phyloP scores from a whole-genome alignment of 2,329 filamentous ascomycete genomes.

The Leptographium lundbergii region DNA sequence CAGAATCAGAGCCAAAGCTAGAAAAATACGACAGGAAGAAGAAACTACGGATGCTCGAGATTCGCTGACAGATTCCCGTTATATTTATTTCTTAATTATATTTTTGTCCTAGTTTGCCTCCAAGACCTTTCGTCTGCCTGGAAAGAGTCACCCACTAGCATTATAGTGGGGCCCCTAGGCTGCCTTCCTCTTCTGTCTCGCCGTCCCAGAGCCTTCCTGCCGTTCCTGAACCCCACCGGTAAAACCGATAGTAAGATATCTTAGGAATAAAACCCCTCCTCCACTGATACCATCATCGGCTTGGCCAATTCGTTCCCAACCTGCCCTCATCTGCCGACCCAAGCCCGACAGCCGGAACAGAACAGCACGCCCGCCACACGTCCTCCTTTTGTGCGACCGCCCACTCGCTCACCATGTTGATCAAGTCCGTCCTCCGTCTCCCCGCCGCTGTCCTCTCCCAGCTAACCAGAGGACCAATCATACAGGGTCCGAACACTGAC shows the following conservation, averaged over 20 bases:
- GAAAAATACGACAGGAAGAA: no score
- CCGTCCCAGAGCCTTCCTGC: neutral
- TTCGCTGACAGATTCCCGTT: neutral
- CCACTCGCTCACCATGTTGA: slow-evolving; percentile 25
- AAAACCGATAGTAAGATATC: neutral
- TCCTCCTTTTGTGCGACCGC: neutral
- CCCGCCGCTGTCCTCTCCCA: neutral
- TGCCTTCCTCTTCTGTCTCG: neutral
- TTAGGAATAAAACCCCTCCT: neutral
- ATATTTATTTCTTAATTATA: neutral
- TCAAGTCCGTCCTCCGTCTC: slow-evolving; percentile 28
- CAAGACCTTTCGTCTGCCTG: neutral
- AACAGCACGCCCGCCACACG: neutral
- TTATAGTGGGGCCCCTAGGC: neutral
- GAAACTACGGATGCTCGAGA: neutral
- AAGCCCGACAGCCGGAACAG: no score
- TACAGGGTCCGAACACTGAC: slow-evolving; percentile 88
- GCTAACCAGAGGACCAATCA: neutral
- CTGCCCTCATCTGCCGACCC: neutral
- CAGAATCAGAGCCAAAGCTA: no score
- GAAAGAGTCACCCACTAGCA: neutral
- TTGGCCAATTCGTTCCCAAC: neutral
- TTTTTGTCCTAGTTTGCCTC: neutral
- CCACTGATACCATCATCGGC: neutral
- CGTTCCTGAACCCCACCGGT: neutral